Evolutionary conservation across 306 rosid genomes (phyloP).

Genomic region (Urtica urens): DNA sequence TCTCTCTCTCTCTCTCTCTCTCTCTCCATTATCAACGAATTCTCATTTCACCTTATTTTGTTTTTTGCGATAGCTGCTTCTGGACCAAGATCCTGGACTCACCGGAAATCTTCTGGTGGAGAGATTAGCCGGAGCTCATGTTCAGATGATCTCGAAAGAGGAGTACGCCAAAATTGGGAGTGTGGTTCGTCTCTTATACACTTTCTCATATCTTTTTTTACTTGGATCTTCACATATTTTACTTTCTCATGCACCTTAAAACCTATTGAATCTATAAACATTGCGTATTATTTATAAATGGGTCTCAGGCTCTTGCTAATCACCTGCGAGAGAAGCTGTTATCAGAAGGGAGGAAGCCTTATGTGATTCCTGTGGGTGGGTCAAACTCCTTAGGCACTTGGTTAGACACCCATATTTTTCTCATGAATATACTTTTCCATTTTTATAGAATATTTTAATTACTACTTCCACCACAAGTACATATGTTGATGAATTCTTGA

Average conservation of each 20-base stretch:
- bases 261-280: not conserved
- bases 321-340: conserved; percentile 55
- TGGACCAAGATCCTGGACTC: conserved; percentile 77
- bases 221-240: too few species aligned
- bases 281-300: conserved; percentile 1
- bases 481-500: too few species aligned
- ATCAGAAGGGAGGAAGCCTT: conserved; percentile 82
- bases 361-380: conserved; percentile 89
- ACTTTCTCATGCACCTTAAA: too few species aligned
- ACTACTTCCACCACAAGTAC: too few species aligned
- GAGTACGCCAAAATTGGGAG: conserved; percentile 69
- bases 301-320: conserved; percentile 47
- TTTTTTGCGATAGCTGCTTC: conserved; percentile 27
- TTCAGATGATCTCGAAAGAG: conserved; percentile 67
- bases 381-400: conserved; percentile 88
- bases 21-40: not conserved
- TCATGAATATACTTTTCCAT: too few species aligned
- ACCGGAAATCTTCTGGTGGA: conserved; percentile 80
- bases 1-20: not conserved
- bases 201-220: not conserved
- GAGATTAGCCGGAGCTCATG: conserved; percentile 78
- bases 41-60: not conserved
- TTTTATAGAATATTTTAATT: too few species aligned
- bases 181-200: conserved; percentile 30
- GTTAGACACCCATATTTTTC: too few species aligned